Conservation (phyloP, 148 eudicot genomes). For the Cornus kousa region DNA sequence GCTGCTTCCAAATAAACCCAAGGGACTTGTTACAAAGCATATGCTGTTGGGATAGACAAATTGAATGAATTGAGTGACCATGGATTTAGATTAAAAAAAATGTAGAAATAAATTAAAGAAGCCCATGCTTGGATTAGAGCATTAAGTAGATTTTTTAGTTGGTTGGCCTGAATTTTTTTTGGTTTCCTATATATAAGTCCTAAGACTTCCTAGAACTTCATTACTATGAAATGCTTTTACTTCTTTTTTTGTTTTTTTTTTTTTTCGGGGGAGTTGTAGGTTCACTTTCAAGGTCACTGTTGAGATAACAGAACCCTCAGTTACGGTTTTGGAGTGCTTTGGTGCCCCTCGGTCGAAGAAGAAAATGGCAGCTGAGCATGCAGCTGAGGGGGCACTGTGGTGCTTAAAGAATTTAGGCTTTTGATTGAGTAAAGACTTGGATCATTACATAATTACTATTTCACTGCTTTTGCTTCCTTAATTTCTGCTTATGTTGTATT, state of each 20-base stretch:
- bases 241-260: neutral
- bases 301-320: neutral
- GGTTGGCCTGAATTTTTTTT: neutral
- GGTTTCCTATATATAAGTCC: neutral
- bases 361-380: constrained; percentile 7
- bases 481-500: neutral
- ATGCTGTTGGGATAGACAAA: no score
- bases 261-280: neutral
- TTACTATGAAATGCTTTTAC: no score
- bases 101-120: no score
- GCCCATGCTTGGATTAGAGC: neutral
- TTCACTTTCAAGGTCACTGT: constrained; percentile 11
- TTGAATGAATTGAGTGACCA: no score
- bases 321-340: constrained; percentile 4
- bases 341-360: constrained; percentile 7
- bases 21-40: no score
- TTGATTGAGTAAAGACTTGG: neutral
- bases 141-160: neutral
- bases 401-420: neutral
- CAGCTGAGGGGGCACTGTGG: constrained; percentile 13
- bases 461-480: neutral
- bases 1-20: no score
- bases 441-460: no score
- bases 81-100: no score
- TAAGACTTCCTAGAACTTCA: no score